Evolutionary conservation across 352 stramenopile species (phyloP).

Genomic region (Phytopythium sindhum): DNA sequence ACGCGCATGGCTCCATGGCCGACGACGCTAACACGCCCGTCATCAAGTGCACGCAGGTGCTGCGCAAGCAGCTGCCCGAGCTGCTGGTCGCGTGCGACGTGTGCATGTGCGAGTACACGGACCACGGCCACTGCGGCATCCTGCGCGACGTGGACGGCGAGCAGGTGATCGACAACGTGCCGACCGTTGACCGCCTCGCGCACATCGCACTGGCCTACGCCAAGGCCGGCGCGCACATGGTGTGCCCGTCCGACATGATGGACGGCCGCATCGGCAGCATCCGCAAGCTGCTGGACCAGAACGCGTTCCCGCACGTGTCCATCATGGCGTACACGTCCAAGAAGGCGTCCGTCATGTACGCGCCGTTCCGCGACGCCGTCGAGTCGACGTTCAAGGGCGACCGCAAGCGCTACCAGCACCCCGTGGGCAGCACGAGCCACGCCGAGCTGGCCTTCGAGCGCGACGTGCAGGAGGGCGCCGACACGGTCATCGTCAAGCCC

Average conservation of each 20-base stretch:
- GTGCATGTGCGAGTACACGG: slow-evolving; percentile 90
- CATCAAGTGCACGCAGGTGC: slow-evolving; percentile 59
- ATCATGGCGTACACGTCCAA: slow-evolving; percentile 99
- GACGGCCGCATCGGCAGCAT: slow-evolving; percentile 97
- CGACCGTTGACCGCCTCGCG: slow-evolving; percentile 95
- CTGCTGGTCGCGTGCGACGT: slow-evolving; percentile 85
- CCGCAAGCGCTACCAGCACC: slow-evolving; percentile 97
- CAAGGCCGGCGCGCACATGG: slow-evolving; percentile 95
- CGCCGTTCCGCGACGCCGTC: slow-evolving; percentile 96
- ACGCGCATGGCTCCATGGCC: slow-evolving; percentile 68
- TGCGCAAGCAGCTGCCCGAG: slow-evolving; percentile 65
- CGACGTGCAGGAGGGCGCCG: slow-evolving; percentile 89
- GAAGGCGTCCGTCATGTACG: slow-evolving; percentile 95
- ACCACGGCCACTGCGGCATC: slow-evolving; percentile 85
- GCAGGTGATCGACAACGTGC: slow-evolving; percentile 95
- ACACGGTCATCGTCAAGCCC: slow-evolving; percentile 99
- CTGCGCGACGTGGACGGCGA: slow-evolving; percentile 90
- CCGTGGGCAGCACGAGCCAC: slow-evolving; percentile 80
- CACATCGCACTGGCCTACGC: slow-evolving; percentile 95
- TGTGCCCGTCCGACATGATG: slow-evolving; percentile 97
- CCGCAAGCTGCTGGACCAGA: slow-evolving; percentile 91
- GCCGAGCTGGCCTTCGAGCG: slow-evolving; percentile 73
- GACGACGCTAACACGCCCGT: slow-evolving; percentile 76
- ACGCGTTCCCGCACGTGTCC: slow-evolving; percentile 97
- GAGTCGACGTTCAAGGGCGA: slow-evolving; percentile 94